phyloP scores from a whole-genome alignment of 306 rosid genomes.

The Corylus americana region DNA sequence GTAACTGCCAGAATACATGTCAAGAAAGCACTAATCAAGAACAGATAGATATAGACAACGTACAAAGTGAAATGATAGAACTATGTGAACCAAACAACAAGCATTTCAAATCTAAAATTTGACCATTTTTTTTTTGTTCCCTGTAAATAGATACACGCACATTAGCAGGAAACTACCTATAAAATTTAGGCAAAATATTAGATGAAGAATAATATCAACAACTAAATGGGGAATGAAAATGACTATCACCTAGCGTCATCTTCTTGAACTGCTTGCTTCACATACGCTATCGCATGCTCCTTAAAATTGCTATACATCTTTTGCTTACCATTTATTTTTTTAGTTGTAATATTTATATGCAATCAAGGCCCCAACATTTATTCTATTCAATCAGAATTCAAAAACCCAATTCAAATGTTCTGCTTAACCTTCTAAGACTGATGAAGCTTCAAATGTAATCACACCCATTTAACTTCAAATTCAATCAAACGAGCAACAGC shows the following conservation, averaged over 20 bases:
- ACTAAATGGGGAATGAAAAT: neutral
- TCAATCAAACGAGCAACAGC: no score
- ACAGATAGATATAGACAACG: neutral
- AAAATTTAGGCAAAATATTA: neutral
- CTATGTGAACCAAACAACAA: neutral
- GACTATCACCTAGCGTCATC: conserved; percentile 46
- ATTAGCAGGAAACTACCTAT: neutral
- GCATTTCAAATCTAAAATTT: neutral
- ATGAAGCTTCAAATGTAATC: neutral
- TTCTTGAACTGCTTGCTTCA: conserved; percentile 90
- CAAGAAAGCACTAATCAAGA: conserved; percentile 1
- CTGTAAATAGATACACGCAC: neutral
- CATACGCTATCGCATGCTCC: conserved; percentile 92
- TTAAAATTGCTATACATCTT: conserved; percentile 94
- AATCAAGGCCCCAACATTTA: neutral
- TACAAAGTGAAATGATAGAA: neutral
- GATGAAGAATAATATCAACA: neutral
- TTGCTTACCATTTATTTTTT: neutral
- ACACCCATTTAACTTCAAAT: neutral
- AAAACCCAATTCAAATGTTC: neutral
- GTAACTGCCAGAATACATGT: conserved; percentile 33
- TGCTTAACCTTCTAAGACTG: neutral
- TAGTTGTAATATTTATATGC: neutral
- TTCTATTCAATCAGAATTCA: neutral
- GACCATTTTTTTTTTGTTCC: neutral